A percentile compares a stretch with the other conserved stretches of the same genome.
Conservation (phyloP, 2,329 filamentous ascomycete genomes). For the Ophiostoma novo-ulmi region DNA sequence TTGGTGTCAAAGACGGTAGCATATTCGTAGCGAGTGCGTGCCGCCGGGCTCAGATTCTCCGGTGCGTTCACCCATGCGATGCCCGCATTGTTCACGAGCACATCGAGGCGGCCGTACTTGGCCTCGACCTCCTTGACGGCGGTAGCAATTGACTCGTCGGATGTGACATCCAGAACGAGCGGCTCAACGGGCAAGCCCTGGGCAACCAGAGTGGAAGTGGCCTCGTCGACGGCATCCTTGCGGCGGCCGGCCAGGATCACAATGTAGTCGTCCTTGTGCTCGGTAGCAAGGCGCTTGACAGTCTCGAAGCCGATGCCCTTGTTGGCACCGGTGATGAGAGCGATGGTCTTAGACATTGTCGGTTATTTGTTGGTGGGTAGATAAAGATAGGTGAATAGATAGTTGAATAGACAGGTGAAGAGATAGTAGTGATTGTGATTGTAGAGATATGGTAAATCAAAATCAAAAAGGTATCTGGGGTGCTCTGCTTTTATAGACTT, state of each 20-base stretch:
- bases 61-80: neutral
- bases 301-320: slow-evolving; percentile 42
- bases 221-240: slow-evolving; percentile 35
- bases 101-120: slow-evolving; percentile 35
- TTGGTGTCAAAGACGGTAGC: slow-evolving; percentile 23
- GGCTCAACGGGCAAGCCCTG: slow-evolving; percentile 35
- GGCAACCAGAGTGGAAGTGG: slow-evolving; percentile 32
- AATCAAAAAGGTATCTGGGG: neutral
- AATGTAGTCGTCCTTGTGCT: slow-evolving; percentile 35
- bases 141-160: slow-evolving; percentile 38
- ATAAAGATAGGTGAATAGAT: too few species aligned
- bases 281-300: slow-evolving; percentile 37
- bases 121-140: slow-evolving; percentile 33
- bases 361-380: neutral
- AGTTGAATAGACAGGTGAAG: too few species aligned
- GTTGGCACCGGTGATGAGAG: slow-evolving; percentile 41
- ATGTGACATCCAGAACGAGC: slow-evolving; percentile 40
- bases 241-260: slow-evolving; percentile 39
- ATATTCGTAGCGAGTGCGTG: slow-evolving; percentile 6
- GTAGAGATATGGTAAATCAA: neutral
- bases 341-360: slow-evolving; percentile 24
- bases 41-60: neutral
- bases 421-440: neutral
- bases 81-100: slow-evolving; percentile 34
- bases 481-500: neutral